These are phyloP conservation scores for Caryopteris hybrid DNA, from an alignment of 305 asterid genomes.

Conservation along the genomic window DNA sequence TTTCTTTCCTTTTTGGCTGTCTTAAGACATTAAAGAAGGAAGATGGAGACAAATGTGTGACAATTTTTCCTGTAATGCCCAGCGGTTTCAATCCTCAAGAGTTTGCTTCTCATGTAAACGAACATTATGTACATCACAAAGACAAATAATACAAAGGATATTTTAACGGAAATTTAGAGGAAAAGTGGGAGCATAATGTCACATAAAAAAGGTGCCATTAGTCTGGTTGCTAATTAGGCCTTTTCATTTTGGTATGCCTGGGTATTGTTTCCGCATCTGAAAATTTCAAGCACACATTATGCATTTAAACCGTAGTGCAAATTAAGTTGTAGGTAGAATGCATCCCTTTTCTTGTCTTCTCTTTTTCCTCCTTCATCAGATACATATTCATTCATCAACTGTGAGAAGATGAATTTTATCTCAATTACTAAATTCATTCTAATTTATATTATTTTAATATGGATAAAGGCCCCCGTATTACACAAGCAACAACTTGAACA, in stretches of 20 bases:
- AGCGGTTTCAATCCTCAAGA: background rate
- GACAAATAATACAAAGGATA: background rate
- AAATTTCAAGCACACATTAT: background rate
- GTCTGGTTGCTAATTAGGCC: background rate
- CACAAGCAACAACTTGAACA: background rate
- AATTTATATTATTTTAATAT: background rate
- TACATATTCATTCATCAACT: background rate
- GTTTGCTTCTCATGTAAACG: background rate
- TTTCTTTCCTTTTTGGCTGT: background rate
- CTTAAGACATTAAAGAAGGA: background rate
- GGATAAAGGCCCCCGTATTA: background rate
- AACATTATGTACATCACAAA: background rate
- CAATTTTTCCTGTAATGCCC: background rate
- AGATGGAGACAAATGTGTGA: background rate
- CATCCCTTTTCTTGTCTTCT: background rate
- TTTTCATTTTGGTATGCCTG: background rate
- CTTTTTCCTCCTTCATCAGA: background rate
- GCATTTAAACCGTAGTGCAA: background rate
- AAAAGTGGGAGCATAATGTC: too few species aligned
- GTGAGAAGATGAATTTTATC: background rate
- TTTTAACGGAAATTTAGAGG: too few species aligned
- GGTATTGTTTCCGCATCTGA: background rate
- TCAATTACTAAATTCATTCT: background rate
- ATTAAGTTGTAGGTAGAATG: background rate
- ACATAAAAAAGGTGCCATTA: background rate